phyloP scores from a whole-genome alignment of 257 asterid genomes.

The Fraxinus americana region DNA sequence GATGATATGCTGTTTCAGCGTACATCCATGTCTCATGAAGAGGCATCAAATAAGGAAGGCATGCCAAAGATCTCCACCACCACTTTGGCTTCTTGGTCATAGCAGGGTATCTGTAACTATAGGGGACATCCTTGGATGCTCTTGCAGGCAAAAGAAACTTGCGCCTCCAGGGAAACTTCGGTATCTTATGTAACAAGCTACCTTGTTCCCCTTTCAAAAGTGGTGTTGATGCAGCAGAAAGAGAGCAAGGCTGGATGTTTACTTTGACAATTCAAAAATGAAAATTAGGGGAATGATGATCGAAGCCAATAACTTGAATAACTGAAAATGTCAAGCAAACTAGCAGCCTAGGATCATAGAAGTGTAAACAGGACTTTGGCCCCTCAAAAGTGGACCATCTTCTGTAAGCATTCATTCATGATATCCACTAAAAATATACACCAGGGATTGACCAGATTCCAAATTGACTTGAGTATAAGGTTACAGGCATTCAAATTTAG shows the following conservation, averaged over 20 bases:
- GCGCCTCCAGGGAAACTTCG: slow-evolving; percentile 40
- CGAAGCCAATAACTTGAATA: not conserved
- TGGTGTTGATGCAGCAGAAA: slow-evolving; percentile 60
- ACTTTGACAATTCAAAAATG: slow-evolving; percentile 27
- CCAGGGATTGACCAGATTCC: not conserved
- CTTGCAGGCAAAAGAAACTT: slow-evolving; percentile 36
- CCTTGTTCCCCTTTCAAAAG: slow-evolving; percentile 57
- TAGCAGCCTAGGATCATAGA: not conserved
- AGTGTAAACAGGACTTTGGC: not conserved
- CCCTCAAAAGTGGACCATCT: not conserved
- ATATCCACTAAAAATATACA: not conserved
- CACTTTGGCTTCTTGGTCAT: slow-evolving; percentile 81
- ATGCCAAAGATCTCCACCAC: slow-evolving; percentile 93
- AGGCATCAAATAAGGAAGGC: slow-evolving; percentile 90
- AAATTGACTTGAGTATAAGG: not conserved
- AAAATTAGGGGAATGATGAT: not conserved
- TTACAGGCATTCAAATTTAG: not conserved
- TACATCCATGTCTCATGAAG: slow-evolving; percentile 95
- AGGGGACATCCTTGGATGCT: slow-evolving; percentile 72
- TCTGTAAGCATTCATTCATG: not conserved
- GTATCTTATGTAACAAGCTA: slow-evolving; percentile 40
- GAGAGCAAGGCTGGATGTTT: slow-evolving; percentile 39
- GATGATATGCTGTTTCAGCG: slow-evolving; percentile 79
- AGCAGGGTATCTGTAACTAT: slow-evolving; percentile 63
- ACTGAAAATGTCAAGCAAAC: not conserved